A percentile compares a stretch with the other conserved stretches of the same genome.
phyloP scores from a whole-genome alignment of 106 monocot species.

The Triglochin maritima region DNA sequence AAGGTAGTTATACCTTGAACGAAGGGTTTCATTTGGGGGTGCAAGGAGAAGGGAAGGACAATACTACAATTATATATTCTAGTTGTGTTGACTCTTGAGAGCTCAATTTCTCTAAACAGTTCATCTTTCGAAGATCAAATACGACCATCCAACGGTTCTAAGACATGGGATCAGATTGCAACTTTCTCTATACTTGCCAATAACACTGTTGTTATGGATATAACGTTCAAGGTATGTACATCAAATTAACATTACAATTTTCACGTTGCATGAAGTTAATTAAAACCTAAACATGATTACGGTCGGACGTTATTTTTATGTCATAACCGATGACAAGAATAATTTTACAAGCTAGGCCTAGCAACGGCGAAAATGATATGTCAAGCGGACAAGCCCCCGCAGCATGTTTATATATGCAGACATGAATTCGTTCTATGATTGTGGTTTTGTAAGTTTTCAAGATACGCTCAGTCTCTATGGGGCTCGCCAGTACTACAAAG shows the following conservation, averaged over 20 bases:
- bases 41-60: constrained; percentile 7
- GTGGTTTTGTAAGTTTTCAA: constrained; percentile 16
- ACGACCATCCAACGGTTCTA: not conserved
- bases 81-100: not conserved
- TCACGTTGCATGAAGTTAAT: too few relatives aligned
- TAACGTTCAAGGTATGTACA: constrained; percentile 1
- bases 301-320: too few relatives aligned
- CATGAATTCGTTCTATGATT: constrained; percentile 17
- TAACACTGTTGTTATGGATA: not conserved
- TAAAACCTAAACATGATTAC: too few relatives aligned
- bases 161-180: not conserved
- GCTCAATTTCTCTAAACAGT: too few relatives aligned
- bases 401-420: constrained; percentile 11
- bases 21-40: constrained; percentile 2
- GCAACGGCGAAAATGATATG: not conserved
- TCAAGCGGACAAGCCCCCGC: constrained; percentile 1
- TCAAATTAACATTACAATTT: too few relatives aligned
- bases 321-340: not conserved
- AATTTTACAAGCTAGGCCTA: constrained; percentile 1
- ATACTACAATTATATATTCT: constrained; percentile 1
- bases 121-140: too few relatives aligned
- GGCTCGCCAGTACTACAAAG: constrained; percentile 24
- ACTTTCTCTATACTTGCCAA: constrained; percentile 1
- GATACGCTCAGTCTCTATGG: constrained; percentile 17
- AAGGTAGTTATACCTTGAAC: constrained; percentile 1